phyloP scores from a whole-genome alignment of 176 grass and related monocot species.

The Panicum miliaceum region DNA sequence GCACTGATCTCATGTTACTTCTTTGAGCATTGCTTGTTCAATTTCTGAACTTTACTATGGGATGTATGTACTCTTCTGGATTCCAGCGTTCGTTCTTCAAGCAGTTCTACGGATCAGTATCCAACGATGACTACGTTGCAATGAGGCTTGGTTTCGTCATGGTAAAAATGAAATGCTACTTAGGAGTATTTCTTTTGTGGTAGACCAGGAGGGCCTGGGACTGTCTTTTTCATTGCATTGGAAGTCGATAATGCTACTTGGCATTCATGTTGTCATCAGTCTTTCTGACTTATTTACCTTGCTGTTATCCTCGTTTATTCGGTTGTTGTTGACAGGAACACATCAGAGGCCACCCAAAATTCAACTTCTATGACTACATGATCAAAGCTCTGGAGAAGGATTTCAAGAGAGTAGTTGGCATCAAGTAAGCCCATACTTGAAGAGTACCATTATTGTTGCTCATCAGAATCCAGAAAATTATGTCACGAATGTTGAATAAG shows the following conservation, averaged over 20 bases:
- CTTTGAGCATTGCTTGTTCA: neutral
- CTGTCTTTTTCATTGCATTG: no score
- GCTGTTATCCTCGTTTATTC: neutral
- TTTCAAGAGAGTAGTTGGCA: conserved; percentile 80
- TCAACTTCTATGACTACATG: conserved; percentile 88
- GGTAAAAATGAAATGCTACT: conserved; percentile 41
- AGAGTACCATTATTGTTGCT: neutral
- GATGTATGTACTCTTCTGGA: neutral
- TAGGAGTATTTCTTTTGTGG: no score
- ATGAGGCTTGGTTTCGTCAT: conserved; percentile 86
- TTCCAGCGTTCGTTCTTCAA: conserved; percentile 89
- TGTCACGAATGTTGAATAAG: neutral
- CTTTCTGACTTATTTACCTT: neutral
- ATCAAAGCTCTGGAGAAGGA: conserved; percentile 85
- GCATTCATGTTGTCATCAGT: neutral
- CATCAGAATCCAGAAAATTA: neutral
- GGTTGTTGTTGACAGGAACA: conserved; percentile 50
- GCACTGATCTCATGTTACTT: neutral
- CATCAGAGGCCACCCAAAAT: conserved; percentile 61
- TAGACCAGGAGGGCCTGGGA: no score
- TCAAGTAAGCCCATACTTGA: conserved; percentile 59
- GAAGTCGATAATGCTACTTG: no score
- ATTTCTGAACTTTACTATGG: conserved; percentile 16
- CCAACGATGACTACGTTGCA: conserved; percentile 65
- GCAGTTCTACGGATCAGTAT: conserved; percentile 82